These are phyloP conservation scores for Russula sp. DNA, from an alignment of 768 basidiomycete genomes.

Conservation along the genomic window DNA sequence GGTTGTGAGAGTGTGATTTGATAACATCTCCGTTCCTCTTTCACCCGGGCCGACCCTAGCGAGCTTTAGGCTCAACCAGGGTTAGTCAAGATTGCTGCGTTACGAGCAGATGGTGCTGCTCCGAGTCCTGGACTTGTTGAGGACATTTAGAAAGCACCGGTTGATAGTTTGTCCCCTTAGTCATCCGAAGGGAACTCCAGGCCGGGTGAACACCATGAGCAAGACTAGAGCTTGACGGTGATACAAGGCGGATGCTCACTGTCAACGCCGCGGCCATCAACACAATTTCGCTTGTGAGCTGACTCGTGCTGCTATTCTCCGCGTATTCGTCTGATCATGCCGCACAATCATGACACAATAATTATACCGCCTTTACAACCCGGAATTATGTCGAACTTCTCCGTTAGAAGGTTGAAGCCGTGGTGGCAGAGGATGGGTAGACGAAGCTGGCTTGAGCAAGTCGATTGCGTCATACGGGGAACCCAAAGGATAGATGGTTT, in stretches of 20 bases:
- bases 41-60: neutral
- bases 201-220: slow-evolving; percentile 38
- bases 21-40: too few relatives aligned
- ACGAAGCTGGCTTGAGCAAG: slow-evolving; percentile 27
- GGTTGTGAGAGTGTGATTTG: slow-evolving; percentile 29
- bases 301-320: neutral
- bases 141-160: slow-evolving; percentile 42
- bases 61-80: slow-evolving; percentile 17
- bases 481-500: slow-evolving; percentile 26
- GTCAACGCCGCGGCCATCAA: slow-evolving; percentile 35
- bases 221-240: slow-evolving; percentile 29
- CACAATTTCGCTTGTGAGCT: slow-evolving; percentile 26
- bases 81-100: slow-evolving; percentile 37
- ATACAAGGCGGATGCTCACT: slow-evolving; percentile 26
- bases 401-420: slow-evolving; percentile 29
- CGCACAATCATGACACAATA: slow-evolving; percentile 7
- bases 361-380: slow-evolving; percentile 26
- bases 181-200: slow-evolving; percentile 35
- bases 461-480: slow-evolving; percentile 34
- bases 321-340: too few relatives aligned
- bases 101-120: slow-evolving; percentile 34
- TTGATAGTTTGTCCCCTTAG: slow-evolving; percentile 37
- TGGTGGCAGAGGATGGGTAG: slow-evolving; percentile 28
- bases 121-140: slow-evolving; percentile 39
- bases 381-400: slow-evolving; percentile 26